Base-by-base conservation (phyloP, 2,329 filamentous ascomycete genomes). In the Pseudogymnoascus sp. region DNA sequence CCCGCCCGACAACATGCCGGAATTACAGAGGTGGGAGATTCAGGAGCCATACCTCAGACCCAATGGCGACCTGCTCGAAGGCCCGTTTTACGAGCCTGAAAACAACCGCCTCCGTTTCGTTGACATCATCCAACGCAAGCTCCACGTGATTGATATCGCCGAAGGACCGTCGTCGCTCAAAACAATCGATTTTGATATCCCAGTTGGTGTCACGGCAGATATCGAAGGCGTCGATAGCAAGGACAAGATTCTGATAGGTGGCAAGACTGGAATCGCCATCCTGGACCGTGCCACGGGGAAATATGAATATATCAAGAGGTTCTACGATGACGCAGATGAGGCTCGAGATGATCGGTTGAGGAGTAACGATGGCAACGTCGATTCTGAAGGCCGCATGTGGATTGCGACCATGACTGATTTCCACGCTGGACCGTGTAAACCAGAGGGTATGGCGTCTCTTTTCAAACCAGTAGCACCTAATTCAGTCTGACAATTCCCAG, bases 391-490 rank as follows among this genome's bases (percentile, higher is more conserved):
- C 33, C 80, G 90, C 35, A 94, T 93, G 75, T 96, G 90, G 88
- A 79, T 91, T 5, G 90, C 91, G 6, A 83, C 83, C 64, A 96
- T 96, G 89, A 94, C 90, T 64, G 90, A 96, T 70, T 87, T 90
- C 61, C 69, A 69, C 64, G 68, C 72, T 60, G 71, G 71, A 39
- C 64, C 68, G 57, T 69, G 68, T 37, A 67, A 73, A 61, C 63
- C 69, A 65, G 73, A 74, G 67, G 73, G 73, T 73, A 58, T 12
- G 14, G 4, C 15, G 25, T 4, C 57, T 22, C 58, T 12, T 50
- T 58, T 5, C 18, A 37, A 7, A 11, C 11, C 50, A 8, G 28
- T 7, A 6, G 8, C 30, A 5, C 28, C 5, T 37, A 14, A 2
- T 33, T 8, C 11, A 30, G 41, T 12, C 14, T 30, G 14, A 58